Evolutionary conservation across 371 early-diverging fungal species (phyloP).

Genomic region (Umbelopsis sp.): DNA sequence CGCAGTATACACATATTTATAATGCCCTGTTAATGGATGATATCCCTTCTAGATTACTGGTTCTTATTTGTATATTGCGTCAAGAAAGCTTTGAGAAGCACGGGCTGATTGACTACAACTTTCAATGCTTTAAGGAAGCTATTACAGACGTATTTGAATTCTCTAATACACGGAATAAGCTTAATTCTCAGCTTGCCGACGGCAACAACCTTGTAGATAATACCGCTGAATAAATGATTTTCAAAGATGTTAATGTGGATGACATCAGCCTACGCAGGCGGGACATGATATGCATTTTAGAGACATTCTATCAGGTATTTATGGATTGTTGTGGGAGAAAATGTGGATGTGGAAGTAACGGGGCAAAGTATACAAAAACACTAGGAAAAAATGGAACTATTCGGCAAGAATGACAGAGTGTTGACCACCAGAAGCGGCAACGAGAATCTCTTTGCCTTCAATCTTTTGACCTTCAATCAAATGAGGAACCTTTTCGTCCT

Average conservation of each 20-base stretch:
- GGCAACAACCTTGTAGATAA: constrained; percentile 10
- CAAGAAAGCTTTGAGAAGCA: constrained; percentile 89
- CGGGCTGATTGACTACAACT: constrained; percentile 90
- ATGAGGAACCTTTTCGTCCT: constrained; percentile 59
- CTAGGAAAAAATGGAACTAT: not conserved
- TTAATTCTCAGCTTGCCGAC: constrained; percentile 13
- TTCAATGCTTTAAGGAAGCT: constrained; percentile 78
- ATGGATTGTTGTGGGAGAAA: not conserved
- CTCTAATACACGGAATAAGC: constrained; percentile 41
- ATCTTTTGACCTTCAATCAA: constrained; percentile 60
- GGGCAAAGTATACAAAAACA: not conserved
- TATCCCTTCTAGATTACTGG: constrained; percentile 56
- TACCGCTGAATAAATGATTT: constrained; percentile 8
- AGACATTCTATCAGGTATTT: constrained; percentile 15
- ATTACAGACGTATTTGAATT: constrained; percentile 74
- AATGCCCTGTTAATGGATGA: constrained; percentile 1
- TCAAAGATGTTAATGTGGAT: not conserved
- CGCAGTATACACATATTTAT: not conserved
- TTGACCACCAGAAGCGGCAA: constrained; percentile 77
- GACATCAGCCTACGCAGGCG: not conserved
- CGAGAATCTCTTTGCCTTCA: constrained; percentile 54
- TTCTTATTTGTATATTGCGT: constrained; percentile 81
- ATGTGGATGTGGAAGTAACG: not conserved
- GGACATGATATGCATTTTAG: no score
- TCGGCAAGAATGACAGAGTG: constrained; percentile 68